These are phyloP conservation scores for Cocos nucifera DNA, from an alignment of 176 grass and related monocot species.

Conservation along the genomic window DNA sequence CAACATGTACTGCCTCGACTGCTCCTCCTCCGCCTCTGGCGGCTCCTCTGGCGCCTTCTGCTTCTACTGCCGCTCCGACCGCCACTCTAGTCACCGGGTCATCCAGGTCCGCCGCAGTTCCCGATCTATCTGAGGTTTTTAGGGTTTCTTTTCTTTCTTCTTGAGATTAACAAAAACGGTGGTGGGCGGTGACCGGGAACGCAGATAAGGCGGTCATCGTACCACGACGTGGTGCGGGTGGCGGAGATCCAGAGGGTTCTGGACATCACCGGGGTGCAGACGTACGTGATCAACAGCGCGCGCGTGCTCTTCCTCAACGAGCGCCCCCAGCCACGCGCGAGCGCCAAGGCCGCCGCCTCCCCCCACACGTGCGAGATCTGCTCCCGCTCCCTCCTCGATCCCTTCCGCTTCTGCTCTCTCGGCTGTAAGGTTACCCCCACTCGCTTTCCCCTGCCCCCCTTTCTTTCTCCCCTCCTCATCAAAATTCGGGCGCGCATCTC, in stretches of 20 bases:
- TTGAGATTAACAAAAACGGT: too few species aligned
- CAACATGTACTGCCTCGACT: constrained; percentile 91
- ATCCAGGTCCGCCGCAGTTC: constrained; percentile 37
- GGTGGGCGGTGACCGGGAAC: too few species aligned
- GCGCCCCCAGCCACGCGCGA: constrained; percentile 53
- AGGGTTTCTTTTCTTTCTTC: too few species aligned
- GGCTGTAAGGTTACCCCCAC: constrained; percentile 35
- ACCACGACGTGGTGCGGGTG: constrained; percentile 77
- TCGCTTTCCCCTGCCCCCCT: neutral
- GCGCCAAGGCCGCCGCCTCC: constrained; percentile 27
- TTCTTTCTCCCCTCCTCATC: neutral
- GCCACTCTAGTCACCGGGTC: constrained; percentile 50
- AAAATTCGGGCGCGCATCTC: neutral
- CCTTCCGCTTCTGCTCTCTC: constrained; percentile 35
- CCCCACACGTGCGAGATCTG: constrained; percentile 82
- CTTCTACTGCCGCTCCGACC: constrained; percentile 64
- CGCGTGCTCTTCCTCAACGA: constrained; percentile 80
- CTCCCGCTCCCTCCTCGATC: constrained; percentile 46
- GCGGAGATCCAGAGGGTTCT: constrained; percentile 56
- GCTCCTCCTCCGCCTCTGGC: constrained; percentile 23
- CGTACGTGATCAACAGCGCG: constrained; percentile 90
- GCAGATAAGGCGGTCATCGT: constrained; percentile 71
- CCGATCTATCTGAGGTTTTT: too few species aligned
- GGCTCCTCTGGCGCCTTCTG: constrained; percentile 37
- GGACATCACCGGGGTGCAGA: constrained; percentile 76